Percentiles rank a stretch among this genome's conserved stretches.
phyloP scores from a whole-genome alignment of 176 grass and related monocot genomes.

The Thinopyrum elongatum region DNA sequence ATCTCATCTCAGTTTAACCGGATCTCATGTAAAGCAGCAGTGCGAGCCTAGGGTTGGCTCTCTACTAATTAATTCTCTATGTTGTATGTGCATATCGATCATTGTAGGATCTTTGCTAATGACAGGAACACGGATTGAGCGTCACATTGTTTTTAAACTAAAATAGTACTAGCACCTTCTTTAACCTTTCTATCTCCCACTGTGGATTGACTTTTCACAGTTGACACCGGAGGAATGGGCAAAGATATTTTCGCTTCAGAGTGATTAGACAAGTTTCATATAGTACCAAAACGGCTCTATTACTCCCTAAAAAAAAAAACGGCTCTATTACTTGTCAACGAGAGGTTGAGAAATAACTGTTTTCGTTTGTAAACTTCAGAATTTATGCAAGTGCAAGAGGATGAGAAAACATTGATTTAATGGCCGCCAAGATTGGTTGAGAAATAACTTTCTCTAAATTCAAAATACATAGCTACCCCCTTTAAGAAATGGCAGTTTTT shows the following conservation, averaged over 20 bases:
- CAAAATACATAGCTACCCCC: too few relatives aligned
- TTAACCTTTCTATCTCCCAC: constrained; percentile 35
- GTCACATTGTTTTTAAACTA: neutral
- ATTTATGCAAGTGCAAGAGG: too few relatives aligned
- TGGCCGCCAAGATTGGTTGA: neutral
- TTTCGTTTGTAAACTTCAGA: too few relatives aligned
- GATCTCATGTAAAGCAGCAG: neutral
- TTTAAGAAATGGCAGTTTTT: too few relatives aligned
- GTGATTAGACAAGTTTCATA: neutral
- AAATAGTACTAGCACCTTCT: neutral
- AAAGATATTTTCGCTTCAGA: neutral
- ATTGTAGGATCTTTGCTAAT: neutral
- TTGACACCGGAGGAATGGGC: neutral
- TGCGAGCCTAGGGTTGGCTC: constrained; percentile 16
- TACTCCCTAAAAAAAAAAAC: too few relatives aligned
- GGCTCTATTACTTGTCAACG: neutral
- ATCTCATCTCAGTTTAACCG: neutral
- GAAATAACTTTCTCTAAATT: neutral
- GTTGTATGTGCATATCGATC: neutral
- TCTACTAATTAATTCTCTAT: neutral
- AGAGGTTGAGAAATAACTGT: too few relatives aligned
- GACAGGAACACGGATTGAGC: constrained; percentile 17
- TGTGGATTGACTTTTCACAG: constrained; percentile 25
- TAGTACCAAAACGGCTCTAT: neutral
- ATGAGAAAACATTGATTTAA: neutral